Percentiles rank a stretch among this genome's conserved stretches.
These are phyloP conservation scores for Tetrapisispora arboricola DNA, from an alignment of 805 yeast species.

Conservation along the genomic window DNA sequence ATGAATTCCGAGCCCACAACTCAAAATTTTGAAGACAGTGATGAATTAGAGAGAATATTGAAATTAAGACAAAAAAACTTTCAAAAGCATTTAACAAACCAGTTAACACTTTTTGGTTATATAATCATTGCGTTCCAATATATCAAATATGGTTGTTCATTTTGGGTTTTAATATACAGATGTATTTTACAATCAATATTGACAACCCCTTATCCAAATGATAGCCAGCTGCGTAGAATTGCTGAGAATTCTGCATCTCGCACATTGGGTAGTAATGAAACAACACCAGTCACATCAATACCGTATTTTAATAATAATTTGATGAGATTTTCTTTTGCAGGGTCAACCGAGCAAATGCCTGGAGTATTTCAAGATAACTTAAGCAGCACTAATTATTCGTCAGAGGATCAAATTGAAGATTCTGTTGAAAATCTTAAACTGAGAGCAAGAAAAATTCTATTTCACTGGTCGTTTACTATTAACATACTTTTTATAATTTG, in stretches of 20 bases:
- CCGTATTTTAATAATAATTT: conserved; percentile 4
- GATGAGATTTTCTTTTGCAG: not conserved
- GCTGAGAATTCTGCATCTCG: conserved; percentile 2
- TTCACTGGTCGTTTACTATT: conserved; percentile 20
- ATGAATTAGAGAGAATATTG: conserved; percentile 6
- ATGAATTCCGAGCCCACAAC: not conserved
- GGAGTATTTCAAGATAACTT: conserved; percentile 12
- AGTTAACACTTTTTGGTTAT: conserved; percentile 17
- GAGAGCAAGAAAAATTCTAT: conserved; percentile 16
- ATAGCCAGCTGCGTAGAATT: conserved; percentile 17
- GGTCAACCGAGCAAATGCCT: conserved; percentile 11
- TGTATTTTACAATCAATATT: conserved; percentile 31
- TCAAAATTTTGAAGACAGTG: too few relatives aligned
- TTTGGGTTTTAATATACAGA: conserved; percentile 25
- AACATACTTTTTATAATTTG: conserved; percentile 14
- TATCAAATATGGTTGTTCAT: conserved; percentile 21
- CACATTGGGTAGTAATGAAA: not conserved
- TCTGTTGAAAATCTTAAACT: conserved; percentile 8
- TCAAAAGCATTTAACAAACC: conserved; percentile 13
- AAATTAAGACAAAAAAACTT: conserved; percentile 20
- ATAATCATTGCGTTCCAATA: conserved; percentile 18
- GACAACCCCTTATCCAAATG: conserved; percentile 34
- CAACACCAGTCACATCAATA: not conserved
- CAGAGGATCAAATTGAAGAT: conserved; percentile 1
- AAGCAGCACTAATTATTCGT: not conserved